Base-by-base conservation (phyloP, 2,329 filamentous ascomycete genomes). In the Grosmannia clavigera region DNA sequence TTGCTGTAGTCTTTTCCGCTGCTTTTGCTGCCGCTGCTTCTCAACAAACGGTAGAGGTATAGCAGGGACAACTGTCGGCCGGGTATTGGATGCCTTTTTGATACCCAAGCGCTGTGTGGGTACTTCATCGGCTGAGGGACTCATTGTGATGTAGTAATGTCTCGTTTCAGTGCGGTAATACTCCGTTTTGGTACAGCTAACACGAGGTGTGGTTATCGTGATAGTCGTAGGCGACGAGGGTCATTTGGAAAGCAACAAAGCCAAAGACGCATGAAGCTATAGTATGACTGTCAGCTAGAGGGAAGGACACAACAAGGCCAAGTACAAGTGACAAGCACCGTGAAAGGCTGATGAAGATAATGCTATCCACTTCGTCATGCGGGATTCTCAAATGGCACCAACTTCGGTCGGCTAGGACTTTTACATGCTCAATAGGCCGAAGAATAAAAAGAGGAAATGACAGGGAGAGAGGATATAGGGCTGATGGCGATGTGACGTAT, bases 31-130 rank as follows among this genome's bases (percentile, higher is more conserved):
- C 63, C 64, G 61, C 35, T 65, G 63, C 55, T 62, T 60, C 38
- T 65, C 61, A 22, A 58, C 60, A 3, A 65, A 46, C 5, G 64
- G 64, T 54, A 65, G 58, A 14, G 64, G 64, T 35, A 65, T 65
- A 33, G 61, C 63, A 25, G 64, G 64, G 11, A 64, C 50, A 11
- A 65, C 58, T 14, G 29, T 25, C 9, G 58, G 33, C 31, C 63
- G 55, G 50, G 29, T 55, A 29, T 56, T 60, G 43, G 57, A 58
- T n/a, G 57, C n/a, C 12, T 56, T 62, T 52, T 46, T 58, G 25
- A 54, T 55, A 31, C 54, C 55, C 38, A 61, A 6, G 48, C 50
- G 61, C 16, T 60, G 31, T 5, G 57, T 54, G 46, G 43, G 22
- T 19, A 51, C 50, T 35, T 55, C 56, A 27, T 61, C 61, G 52